Conservation (phyloP, 2,329 filamentous ascomycete genomes). For the Ophiostoma piceae region DNA sequence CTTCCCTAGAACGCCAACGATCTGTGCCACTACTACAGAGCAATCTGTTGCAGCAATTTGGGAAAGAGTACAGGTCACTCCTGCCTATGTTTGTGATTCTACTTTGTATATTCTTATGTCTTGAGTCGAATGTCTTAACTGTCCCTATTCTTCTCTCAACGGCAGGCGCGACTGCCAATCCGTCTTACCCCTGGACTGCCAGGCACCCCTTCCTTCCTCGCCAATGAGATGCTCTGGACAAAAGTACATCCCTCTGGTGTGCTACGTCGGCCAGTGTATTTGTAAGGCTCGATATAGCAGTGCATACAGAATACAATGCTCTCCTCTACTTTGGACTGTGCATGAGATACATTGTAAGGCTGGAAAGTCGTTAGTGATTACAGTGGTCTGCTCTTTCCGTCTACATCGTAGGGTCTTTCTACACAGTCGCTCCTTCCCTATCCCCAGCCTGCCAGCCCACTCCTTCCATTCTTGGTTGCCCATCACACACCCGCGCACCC, state of each 20-base stretch:
- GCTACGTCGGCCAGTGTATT: neutral
- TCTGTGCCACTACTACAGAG: neutral
- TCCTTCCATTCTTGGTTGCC: neutral
- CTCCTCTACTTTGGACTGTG: too few relatives aligned
- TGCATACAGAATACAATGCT: too few relatives aligned
- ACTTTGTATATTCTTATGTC: neutral
- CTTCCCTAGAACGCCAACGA: neutral
- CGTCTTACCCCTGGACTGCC: conserved; percentile 7
- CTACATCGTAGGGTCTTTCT: neutral
- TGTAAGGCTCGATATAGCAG: neutral
- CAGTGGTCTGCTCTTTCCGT: neutral
- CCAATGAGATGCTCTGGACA: neutral
- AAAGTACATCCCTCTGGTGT: neutral
- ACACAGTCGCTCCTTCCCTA: neutral
- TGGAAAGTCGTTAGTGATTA: neutral
- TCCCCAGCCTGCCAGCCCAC: neutral
- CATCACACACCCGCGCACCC: neutral
- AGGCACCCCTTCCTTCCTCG: conserved; percentile 7
- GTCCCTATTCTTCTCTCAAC: neutral
- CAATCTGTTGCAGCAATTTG: neutral
- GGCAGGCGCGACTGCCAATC: conserved; percentile 9
- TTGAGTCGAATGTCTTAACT: neutral
- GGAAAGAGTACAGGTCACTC: neutral
- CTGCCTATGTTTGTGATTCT: neutral
- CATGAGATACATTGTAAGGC: too few relatives aligned